Evolutionary conservation across 192 early-diverging fungal species (phyloP), one percentile per base, ranked within the genome.

Genomic region (Rhizoclosmatium globosum): DNA sequence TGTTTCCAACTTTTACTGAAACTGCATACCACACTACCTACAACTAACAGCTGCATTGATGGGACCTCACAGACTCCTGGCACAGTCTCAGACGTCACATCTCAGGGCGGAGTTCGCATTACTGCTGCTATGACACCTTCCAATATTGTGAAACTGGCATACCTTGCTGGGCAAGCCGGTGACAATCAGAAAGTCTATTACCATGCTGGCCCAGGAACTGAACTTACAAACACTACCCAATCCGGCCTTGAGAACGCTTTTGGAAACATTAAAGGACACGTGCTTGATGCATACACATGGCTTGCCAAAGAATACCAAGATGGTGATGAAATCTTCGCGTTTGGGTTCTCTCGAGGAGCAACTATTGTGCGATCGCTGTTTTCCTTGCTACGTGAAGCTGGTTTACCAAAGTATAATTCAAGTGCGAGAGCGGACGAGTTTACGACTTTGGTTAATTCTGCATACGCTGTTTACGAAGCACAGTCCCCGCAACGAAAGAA

Each of bases 341-440:
- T 79, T 23, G 78, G 78, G 7, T 79, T 79, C 71, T 23, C 15
- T 38, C 78, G 78, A 6, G 78, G 78, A 19, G 17, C 71, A 3
- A 79, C 78, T 9, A 79, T 79, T 38, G 78, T 79, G 2, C 68
- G 78, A 15, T 79, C 78, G 4, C 78, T 79, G 2, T 62, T 71
- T 44, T 67, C 66, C 3, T 79, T 79, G 39, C 77, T 79, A 21
- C 78, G 78, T 15, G 31, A 45, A 50, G 47, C 61, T 46, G 78
- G 78, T 11, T 71, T 79, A 19, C 43, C 46, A 7, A 9, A 77
- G 17, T 19, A 13, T 11, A 17, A 7, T 39, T 44, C 11, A 59
- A 47, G 47, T 39, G 13, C 7, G 13, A 71, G 4, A 21, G 53
- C 77, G 19, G 71, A 59, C 6, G 21, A 15, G 17, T 9, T 79